Conservation (phyloP, 1,284 basidiomycete species). For the Mrakiaceae sp. region DNA sequence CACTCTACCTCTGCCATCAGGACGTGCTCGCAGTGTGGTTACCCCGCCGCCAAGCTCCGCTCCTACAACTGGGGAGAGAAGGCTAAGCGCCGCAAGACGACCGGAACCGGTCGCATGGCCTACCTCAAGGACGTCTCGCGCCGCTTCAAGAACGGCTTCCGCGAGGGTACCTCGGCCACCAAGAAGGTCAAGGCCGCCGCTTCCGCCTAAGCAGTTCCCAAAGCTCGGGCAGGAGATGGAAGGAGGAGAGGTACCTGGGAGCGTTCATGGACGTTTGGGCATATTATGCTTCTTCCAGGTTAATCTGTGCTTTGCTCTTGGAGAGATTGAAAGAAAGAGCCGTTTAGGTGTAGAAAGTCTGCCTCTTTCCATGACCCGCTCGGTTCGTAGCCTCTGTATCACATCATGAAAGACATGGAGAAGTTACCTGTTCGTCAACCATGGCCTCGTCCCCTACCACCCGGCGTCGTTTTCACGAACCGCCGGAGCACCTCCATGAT, state of each 20-base stretch:
- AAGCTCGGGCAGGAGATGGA: too few relatives aligned
- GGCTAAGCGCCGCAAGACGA: slow-evolving; percentile 97
- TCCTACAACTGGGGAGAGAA: slow-evolving; percentile 69
- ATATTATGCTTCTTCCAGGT: too few relatives aligned
- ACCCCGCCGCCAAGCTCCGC: slow-evolving; percentile 21
- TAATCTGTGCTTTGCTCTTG: too few relatives aligned
- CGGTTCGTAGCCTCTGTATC: too few relatives aligned
- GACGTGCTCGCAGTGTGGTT: slow-evolving; percentile 84
- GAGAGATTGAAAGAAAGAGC: too few relatives aligned
- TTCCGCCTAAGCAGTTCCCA: too few relatives aligned
- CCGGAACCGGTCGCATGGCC: slow-evolving; percentile 91
- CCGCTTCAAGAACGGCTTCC: slow-evolving; percentile 73
- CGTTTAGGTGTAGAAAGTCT: too few relatives aligned
- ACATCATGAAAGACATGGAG: too few relatives aligned
- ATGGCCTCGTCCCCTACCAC: background rate
- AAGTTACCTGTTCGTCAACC: too few relatives aligned
- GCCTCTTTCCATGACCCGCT: too few relatives aligned
- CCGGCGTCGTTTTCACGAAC: background rate
- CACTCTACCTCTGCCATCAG: background rate
- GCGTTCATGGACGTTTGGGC: too few relatives aligned
- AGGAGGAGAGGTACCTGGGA: too few relatives aligned
- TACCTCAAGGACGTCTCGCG: slow-evolving; percentile 85
- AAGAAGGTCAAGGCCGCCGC: slow-evolving; percentile 38
- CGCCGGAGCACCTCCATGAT: background rate
- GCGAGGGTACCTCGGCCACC: slow-evolving; percentile 60